Base-by-base conservation (phyloP, 345 rosid species). In the Populus simonii region DNA sequence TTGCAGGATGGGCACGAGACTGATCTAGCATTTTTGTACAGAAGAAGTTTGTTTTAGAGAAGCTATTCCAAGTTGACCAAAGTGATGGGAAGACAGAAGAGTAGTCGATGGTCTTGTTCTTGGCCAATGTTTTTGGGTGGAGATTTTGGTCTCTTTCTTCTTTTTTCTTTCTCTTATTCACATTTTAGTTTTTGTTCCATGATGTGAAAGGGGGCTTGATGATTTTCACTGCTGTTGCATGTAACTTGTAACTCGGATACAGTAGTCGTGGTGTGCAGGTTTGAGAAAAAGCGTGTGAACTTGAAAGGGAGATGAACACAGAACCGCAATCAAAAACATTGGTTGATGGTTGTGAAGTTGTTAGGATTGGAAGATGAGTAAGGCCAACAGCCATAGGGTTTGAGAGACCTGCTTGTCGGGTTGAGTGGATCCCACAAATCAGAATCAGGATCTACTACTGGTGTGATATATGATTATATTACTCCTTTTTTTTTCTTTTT, bases 351-450 rank as follows among this genome's bases (percentile, higher is more conserved):
- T 78, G 84, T 63, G 82, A 81, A 86, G 88, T 88, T 65, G 89
- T 81, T 83, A 69, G 80, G 84, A 74, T 71, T 29, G 82, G 78
- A 63, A 71, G 81, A 72, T 72, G 36, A 80, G 84, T 38, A 39
- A 65, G 83, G 85, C 88, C 85, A 90, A 78, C 92, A 78, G 84
- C 84, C 82, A 85, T 71, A 74, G 77, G 84, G 83, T 75, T 79
- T 59, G 62, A 68, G 79, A 73, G 76, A 79, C 84, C 71, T 82
- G 68, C 82, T 73, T 88, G 89, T 82, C 84, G 82, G 85, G 78
- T 83, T 65, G 73, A 74, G 89, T 88, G 92, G 94, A 86, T 85
- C 94, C 92, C 72, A 79, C 85, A 84, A 82, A 91, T 92, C 89
- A 78, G 83, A 81, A 85, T 76, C 84, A 79, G 88, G 93, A 92